These are phyloP conservation scores for Perkinsus olseni DNA, from an alignment of 169 alveolate genomes.

Conservation along the genomic window DNA sequence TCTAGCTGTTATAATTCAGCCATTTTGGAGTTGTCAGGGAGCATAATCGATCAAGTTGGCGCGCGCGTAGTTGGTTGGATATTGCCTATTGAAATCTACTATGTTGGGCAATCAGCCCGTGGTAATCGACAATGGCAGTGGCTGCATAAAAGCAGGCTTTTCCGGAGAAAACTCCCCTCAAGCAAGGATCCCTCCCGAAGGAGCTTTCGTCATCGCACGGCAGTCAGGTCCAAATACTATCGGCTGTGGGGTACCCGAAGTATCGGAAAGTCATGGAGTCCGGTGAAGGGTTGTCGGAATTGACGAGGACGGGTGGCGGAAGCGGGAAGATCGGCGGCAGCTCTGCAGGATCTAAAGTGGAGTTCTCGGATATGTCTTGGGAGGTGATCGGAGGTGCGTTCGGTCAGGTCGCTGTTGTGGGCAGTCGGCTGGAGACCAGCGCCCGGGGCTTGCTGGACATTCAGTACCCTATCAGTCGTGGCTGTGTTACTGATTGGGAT, in stretches of 20 bases:
- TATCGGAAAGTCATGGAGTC: slow-evolving; percentile 42
- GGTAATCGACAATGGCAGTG: slow-evolving; percentile 45
- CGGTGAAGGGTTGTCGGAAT: not conserved
- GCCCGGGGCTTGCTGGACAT: slow-evolving; percentile 45
- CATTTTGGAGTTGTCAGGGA: no score
- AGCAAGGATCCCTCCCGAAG: not conserved
- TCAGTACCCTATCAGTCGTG: slow-evolving; percentile 53
- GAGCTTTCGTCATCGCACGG: slow-evolving; percentile 35
- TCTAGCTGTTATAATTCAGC: no score
- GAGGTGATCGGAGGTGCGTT: no score
- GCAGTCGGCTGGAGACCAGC: not conserved
- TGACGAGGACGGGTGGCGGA: not conserved
- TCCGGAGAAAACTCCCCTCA: slow-evolving; percentile 44
- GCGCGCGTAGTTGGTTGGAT: not conserved
- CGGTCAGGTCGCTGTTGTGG: slow-evolving; percentile 3
- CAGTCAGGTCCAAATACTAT: slow-evolving; percentile 13
- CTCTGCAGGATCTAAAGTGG: slow-evolving; percentile 9
- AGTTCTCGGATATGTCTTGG: no score
- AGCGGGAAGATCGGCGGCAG: not conserved
- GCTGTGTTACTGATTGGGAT: slow-evolving; percentile 60
- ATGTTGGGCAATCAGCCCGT: slow-evolving; percentile 26
- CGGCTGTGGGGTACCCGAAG: slow-evolving; percentile 41
- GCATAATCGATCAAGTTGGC: no score
- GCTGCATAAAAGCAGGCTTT: slow-evolving; percentile 50
- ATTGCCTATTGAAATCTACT: not conserved